phyloP scores from a whole-genome alignment of 257 asterid genomes.

The Gentiana macrophylla region DNA sequence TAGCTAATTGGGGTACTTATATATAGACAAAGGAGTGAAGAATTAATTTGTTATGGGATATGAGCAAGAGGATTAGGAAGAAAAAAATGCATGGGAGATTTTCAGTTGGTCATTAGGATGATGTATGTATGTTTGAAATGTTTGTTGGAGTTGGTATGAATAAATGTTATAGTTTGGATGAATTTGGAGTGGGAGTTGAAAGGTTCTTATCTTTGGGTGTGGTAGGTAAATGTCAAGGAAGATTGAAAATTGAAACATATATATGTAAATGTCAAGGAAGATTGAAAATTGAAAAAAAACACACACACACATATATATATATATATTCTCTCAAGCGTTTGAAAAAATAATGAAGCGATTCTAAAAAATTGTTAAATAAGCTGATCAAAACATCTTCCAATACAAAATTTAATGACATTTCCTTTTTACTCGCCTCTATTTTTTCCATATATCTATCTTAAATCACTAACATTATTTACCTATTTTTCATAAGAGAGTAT shows the following conservation, averaged over 20 bases:
- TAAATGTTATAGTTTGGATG: background rate
- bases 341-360: too few relatives aligned
- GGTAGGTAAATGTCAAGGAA: conserved; percentile 25
- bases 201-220: conserved; percentile 15
- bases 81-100: conserved; percentile 2
- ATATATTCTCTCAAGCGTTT: too few relatives aligned
- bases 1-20: background rate
- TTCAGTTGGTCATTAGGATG: conserved; percentile 7
- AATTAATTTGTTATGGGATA: background rate
- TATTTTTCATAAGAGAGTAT: too few relatives aligned
- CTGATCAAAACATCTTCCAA: too few relatives aligned
- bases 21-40: background rate
- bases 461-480: too few relatives aligned
- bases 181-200: conserved; percentile 8
- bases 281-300: conserved; percentile 12
- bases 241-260: conserved; percentile 10
- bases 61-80: conserved; percentile 12
- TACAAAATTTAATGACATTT: too few relatives aligned
- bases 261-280: conserved; percentile 9
- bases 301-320: too few relatives aligned
- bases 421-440: too few relatives aligned
- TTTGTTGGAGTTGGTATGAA: conserved; percentile 40
- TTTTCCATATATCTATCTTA: too few relatives aligned
- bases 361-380: too few relatives aligned
- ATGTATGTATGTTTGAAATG: conserved; percentile 12